Evolutionary conservation across 1,284 basidiomycete genomes (phyloP), one percentile per base, ranked within the genome.

Genomic region (Tremellales sp.): DNA sequence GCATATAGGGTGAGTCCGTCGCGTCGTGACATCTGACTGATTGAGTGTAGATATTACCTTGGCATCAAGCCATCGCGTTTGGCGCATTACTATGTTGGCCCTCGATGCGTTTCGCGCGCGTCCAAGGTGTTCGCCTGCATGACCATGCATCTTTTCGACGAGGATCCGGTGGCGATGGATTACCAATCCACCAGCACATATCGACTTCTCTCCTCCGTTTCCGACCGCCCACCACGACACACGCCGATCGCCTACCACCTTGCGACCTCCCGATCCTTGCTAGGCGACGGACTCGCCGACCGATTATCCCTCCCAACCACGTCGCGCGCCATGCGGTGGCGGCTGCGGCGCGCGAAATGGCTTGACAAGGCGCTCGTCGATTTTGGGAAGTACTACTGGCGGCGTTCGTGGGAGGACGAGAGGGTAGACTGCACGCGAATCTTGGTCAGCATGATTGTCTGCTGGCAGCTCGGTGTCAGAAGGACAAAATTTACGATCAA

Each of bases 401-500:
- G 18, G 27, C 31, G 22, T 6, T n/a, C 50, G 26, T 60, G 57
- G 57, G 57, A 60, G 35, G 40, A 53, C 5, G 55, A 60, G 24
- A 25, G 57, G 14, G 50, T 60, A 14, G 40, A 24, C 3, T 40
- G 47, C 5, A 57, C 57, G 3, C 25, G 55, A 14, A 33, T 51
- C 37, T 26, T 60, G 18, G 28, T 60, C 4, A n/a, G 28, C 9
- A 60, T 60, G 57, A 44, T 60, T 21, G 53, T 60, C 6, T 53
- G 52, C 24, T 57, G 57, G 55, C 55, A 57, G 33, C 44, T 60
- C 4, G 57, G 57, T 4, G 42, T 47, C 3, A 45, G 41, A 22
- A 32, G 57, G 41, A 60, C 57, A 5, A 52, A 44, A 34, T 60
- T 60, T 37, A 57, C 55, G 14, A 50, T 53, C 48, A 60, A 60